Base-by-base conservation (phyloP, 441 rosid genomes). In the Erodium moschatum region DNA sequence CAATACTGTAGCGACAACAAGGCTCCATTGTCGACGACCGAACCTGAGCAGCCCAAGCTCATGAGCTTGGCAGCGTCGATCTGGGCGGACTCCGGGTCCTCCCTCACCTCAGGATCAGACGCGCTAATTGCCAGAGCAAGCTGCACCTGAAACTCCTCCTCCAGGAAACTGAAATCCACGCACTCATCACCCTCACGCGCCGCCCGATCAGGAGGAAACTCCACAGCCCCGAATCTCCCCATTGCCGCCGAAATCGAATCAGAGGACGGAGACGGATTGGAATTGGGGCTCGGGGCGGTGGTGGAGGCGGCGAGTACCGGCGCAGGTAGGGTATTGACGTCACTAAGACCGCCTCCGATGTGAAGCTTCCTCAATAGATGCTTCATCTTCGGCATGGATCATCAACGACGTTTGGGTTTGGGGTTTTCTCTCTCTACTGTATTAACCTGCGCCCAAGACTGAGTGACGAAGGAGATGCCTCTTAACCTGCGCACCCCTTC, bases 321-420 rank as follows among this genome's bases (percentile, higher is more conserved):
- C 2, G 29, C 31, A 29, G 31, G 31, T 29, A 29, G 31, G 31
- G 31, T 29, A 29, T 29, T 29, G 31, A 29, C 60, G 20, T 84
- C 96, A 40, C 74, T 80, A 54, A 88, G 69, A 70, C 87, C 91
- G 63, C 92, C 81, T 56, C 97, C 95, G 84, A 90, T 89, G 83
- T 93, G 98, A 74, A 93, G 89, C 75, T 93, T 93, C 71, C 90
- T 79, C 1, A 90, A 82, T 56, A 93, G 85, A 85, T 89, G 90
- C 82, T 89, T 93, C 97, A 93, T 82, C 84, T 85, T 93, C 82
- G 97, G 81, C 97, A 93, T 93, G 64, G 72, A 85, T 85, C 95
- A 89, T 88, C 80, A 87, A 88, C 85, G 78, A 75, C 64, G 79
- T n/a, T n/a, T n/a, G 3, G 31, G 31, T 29, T 29, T 29, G 31